phyloP scores from a whole-genome alignment of 805 yeast genomes.

The Candida loeiensis region DNA sequence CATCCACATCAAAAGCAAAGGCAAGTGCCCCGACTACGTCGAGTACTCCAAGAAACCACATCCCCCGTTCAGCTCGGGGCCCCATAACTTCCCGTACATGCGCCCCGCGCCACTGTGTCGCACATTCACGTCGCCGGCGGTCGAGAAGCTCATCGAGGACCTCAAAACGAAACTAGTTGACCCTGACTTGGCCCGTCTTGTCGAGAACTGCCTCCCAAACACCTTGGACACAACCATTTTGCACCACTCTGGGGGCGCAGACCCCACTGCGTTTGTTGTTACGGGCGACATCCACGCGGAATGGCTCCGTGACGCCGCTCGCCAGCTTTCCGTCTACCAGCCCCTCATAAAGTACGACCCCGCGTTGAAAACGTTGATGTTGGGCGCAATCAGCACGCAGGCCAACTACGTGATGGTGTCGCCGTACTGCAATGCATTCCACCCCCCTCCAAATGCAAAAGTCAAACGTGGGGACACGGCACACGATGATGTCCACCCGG shows the following conservation, averaged over 20 bases:
- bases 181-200: constrained; percentile 65
- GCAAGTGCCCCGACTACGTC: constrained; percentile 58
- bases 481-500: constrained; percentile 63
- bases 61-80: constrained; percentile 56
- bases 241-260: constrained; percentile 48
- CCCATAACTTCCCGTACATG: constrained; percentile 60
- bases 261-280: constrained; percentile 62
- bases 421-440: constrained; percentile 91
- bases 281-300: constrained; percentile 95
- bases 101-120: constrained; percentile 72
- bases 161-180: constrained; percentile 49
- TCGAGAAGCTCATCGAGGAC: constrained; percentile 58
- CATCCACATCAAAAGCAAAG: constrained; percentile 5
- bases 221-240: constrained; percentile 83
- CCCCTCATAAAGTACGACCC: constrained; percentile 53
- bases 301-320: constrained; percentile 85
- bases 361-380: constrained; percentile 48
- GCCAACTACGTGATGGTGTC: constrained; percentile 56
- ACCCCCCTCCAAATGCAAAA: constrained; percentile 63
- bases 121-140: constrained; percentile 60
- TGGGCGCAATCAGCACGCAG: constrained; percentile 81
- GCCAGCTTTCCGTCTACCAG: constrained; percentile 76
- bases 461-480: constrained; percentile 50
- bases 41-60: constrained; percentile 55
- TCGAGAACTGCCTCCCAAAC: constrained; percentile 83